A percentile compares a stretch with the other conserved stretches of the same genome.
These are phyloP conservation scores for Phytophthora sp. DNA, from an alignment of 352 stramenopile genomes.

Conservation along the genomic window DNA sequence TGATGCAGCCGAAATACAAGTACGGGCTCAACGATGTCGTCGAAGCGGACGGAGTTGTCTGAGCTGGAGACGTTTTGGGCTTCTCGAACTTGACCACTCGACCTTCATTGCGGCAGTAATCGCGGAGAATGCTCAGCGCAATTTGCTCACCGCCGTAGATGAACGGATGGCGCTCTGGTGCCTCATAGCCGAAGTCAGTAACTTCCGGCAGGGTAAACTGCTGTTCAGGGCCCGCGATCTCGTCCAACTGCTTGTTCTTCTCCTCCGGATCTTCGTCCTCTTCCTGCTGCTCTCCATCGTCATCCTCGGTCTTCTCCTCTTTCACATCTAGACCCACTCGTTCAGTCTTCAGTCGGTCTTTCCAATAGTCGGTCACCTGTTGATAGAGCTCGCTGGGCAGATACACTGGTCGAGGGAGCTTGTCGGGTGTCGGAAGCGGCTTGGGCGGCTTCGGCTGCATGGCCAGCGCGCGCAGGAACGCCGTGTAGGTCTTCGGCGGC, in stretches of 20 bases:
- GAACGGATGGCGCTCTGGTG: constrained; percentile 62
- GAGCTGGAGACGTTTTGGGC: constrained; percentile 94
- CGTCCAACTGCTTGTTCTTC: constrained; percentile 33
- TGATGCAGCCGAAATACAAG: constrained; percentile 94
- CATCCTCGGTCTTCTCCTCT: constrained; percentile 27
- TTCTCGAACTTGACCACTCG: constrained; percentile 97
- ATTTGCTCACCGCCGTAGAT: constrained; percentile 79
- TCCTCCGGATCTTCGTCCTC: constrained; percentile 20
- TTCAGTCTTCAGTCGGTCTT: constrained; percentile 24
- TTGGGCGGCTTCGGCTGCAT: constrained; percentile 56
- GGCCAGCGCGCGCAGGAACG: constrained; percentile 62
- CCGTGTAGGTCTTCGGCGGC: constrained; percentile 81
- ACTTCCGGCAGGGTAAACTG: constrained; percentile 73
- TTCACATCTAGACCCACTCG: constrained; percentile 17
- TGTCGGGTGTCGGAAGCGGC: constrained; percentile 55
- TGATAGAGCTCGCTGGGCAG: constrained; percentile 67
- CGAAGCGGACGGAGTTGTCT: constrained; percentile 86
- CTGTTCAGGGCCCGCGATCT: constrained; percentile 62
- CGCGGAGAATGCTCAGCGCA: constrained; percentile 63
- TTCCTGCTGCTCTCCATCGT: constrained; percentile 20
- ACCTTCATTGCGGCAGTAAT: constrained; percentile 79
- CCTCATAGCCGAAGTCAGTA: constrained; percentile 67
- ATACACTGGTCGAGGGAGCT: constrained; percentile 41
- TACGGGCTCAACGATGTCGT: constrained; percentile 97
- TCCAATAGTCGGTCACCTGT: constrained; percentile 66